These are phyloP conservation scores for Russula sp. DNA, from an alignment of 768 basidiomycete genomes.

Conservation along the genomic window DNA sequence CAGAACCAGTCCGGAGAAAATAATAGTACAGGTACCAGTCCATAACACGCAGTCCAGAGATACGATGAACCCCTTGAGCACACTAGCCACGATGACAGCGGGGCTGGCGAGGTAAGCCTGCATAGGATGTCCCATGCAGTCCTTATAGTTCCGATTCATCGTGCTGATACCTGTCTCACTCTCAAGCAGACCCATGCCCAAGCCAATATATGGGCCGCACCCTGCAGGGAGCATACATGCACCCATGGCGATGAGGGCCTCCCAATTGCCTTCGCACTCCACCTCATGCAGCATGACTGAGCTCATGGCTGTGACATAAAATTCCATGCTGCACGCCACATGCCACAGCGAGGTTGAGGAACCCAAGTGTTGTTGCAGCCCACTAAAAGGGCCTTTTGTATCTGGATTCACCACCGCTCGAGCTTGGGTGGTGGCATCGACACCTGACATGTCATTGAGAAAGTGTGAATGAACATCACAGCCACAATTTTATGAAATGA, in stretches of 20 bases:
- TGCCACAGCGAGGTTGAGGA: conserved; percentile 91
- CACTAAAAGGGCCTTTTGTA: conserved; percentile 97
- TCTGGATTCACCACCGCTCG: conserved; percentile 61
- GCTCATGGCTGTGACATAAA: conserved; percentile 95
- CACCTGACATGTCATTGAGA: too few species aligned
- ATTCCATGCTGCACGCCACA: conserved; percentile 85
- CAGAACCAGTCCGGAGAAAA: too few species aligned
- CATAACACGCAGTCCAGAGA: conserved; percentile 75
- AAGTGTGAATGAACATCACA: too few species aligned
- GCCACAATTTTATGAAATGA: too few species aligned
- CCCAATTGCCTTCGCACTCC: conserved; percentile 84
- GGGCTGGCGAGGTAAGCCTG: conserved; percentile 95
- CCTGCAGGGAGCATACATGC: conserved; percentile 92
- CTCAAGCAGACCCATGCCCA: conserved; percentile 86
- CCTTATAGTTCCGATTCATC: conserved; percentile 98
- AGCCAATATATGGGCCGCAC: conserved; percentile 96
- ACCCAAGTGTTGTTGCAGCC: conserved; percentile 97
- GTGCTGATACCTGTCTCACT: conserved; percentile 96
- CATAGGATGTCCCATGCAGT: conserved; percentile 93
- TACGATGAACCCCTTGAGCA: conserved; percentile 84
- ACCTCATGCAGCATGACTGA: conserved; percentile 88
- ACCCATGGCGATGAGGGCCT: conserved; percentile 73
- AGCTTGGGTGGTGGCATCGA: conserved; percentile 90
- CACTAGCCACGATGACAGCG: conserved; percentile 94
- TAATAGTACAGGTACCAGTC: too few species aligned